Conservation (phyloP, 2,329 filamentous ascomycete genomes). For the Talaromyces verruculosus region DNA sequence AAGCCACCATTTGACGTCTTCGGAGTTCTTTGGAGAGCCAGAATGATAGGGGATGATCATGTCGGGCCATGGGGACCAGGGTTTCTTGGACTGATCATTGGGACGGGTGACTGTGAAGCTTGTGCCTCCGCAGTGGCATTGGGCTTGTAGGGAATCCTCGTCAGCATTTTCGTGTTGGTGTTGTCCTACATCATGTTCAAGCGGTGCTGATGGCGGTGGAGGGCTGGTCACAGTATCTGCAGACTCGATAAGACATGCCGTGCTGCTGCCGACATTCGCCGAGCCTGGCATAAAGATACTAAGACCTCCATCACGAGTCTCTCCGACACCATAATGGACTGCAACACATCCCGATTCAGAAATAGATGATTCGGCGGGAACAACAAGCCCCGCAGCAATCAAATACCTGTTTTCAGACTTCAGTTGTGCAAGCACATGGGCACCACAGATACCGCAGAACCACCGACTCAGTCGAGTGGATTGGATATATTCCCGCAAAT, state of each 20-base stretch:
- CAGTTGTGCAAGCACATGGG: constrained; percentile 41
- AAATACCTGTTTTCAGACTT: constrained; percentile 30
- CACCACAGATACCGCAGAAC: constrained; percentile 54
- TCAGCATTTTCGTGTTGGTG: not conserved
- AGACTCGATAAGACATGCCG: constrained; percentile 28
- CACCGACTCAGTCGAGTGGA: constrained; percentile 46
- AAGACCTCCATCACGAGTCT: constrained; percentile 34
- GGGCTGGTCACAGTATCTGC: not conserved
- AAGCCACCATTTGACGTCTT: constrained; percentile 62
- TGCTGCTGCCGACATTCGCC: constrained; percentile 14
- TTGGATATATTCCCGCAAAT: constrained; percentile 47
- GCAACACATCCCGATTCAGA: constrained; percentile 24
- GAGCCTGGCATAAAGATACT: constrained; percentile 29
- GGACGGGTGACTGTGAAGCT: constrained; percentile 60
- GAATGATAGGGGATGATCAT: constrained; percentile 52
- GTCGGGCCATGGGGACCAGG: constrained; percentile 55
- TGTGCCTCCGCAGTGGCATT: constrained; percentile 58
- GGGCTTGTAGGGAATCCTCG: constrained; percentile 41
- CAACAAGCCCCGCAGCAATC: constrained; percentile 37
- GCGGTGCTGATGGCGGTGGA: not conserved
- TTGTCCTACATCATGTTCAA: not conserved
- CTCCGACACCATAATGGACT: constrained; percentile 31
- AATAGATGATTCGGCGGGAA: constrained; percentile 21
- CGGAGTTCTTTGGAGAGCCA: constrained; percentile 44
- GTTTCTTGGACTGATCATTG: constrained; percentile 45